Evolutionary conservation across 208 protist genomes (phyloP).

Genomic region (Trypanosoma theileri): DNA sequence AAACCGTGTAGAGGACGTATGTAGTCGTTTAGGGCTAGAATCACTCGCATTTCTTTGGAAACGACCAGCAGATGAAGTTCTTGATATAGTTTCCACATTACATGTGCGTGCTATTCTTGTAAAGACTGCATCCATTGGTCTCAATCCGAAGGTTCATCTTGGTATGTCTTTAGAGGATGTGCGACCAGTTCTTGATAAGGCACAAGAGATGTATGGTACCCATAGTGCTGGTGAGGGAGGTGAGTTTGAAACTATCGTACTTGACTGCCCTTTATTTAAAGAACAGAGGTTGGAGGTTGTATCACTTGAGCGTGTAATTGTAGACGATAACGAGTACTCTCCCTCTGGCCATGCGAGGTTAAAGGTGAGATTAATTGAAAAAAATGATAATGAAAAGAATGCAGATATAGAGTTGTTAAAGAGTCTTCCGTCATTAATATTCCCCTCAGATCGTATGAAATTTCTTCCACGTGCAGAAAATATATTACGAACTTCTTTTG

Average conservation of each 20-base stretch:
- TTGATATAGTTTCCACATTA: slow-evolving; percentile 90
- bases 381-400: slow-evolving; percentile 47
- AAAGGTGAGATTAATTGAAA: slow-evolving; percentile 35
- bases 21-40: slow-evolving; percentile 90
- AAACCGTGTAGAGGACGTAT: slow-evolving; percentile 97
- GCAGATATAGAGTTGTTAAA: slow-evolving; percentile 33
- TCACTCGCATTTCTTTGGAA: slow-evolving; percentile 97
- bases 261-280: slow-evolving; percentile 95
- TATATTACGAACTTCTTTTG: background rate
- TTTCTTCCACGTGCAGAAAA: slow-evolving; percentile 9
- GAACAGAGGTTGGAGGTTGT: slow-evolving; percentile 37
- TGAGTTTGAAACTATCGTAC: slow-evolving; percentile 99
- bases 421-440: slow-evolving; percentile 27
- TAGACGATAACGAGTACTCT: slow-evolving; percentile 81
- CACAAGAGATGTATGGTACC: slow-evolving; percentile 58
- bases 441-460: slow-evolving; percentile 47
- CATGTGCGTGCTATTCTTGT: slow-evolving; percentile 93
- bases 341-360: slow-evolving; percentile 65
- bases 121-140: slow-evolving; percentile 95
- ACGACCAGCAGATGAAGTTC: slow-evolving; percentile 88
- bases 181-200: slow-evolving; percentile 55
- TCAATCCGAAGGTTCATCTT: slow-evolving; percentile 88
- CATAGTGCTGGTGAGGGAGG: slow-evolving; percentile 99
- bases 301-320: slow-evolving; percentile 55
- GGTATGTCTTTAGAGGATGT: slow-evolving; percentile 82